phyloP scores from a whole-genome alignment of 257 asterid species.

The Nicotiana benthamiana region DNA sequence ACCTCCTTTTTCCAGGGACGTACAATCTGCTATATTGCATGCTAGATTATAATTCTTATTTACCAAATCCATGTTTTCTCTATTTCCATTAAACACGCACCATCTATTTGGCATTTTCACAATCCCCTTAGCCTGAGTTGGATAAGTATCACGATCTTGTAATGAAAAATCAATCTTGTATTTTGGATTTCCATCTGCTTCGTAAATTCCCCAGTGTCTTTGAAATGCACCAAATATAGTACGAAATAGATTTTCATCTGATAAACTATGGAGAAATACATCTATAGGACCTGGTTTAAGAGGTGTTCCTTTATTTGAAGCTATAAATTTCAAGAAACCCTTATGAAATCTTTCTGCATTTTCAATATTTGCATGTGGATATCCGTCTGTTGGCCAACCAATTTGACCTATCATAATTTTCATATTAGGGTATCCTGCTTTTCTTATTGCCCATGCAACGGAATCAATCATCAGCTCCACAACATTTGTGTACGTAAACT shows the following conservation, averaged over 20 bases:
- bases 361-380: constrained; percentile 7
- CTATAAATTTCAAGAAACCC: constrained; percentile 21
- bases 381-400: constrained; percentile 67
- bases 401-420: constrained; percentile 31
- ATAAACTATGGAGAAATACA: constrained; percentile 23
- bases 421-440: constrained; percentile 23
- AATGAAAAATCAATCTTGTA: constrained; percentile 33
- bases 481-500: constrained; percentile 23
- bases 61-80: not conserved
- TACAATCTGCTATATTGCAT: constrained; percentile 31
- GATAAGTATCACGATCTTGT: constrained; percentile 20
- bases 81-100: constrained; percentile 22
- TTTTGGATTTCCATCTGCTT: constrained; percentile 46
- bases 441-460: constrained; percentile 23
- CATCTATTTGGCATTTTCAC: constrained; percentile 27
- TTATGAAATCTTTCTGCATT: constrained; percentile 35
- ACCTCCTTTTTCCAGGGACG: constrained; percentile 27
- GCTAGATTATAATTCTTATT: not conserved
- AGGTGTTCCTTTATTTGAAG: constrained; percentile 37
- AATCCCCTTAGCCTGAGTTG: constrained; percentile 31
- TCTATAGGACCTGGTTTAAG: constrained; percentile 30
- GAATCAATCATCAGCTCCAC: constrained; percentile 43
- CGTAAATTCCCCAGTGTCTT: constrained; percentile 56
- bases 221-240: constrained; percentile 10
- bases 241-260: constrained; percentile 30